A percentile compares a stretch with the other conserved stretches of the same genome.
phyloP scores from a whole-genome alignment of 495 filamentous ascomycete species.

The Xylaria telfairii region DNA sequence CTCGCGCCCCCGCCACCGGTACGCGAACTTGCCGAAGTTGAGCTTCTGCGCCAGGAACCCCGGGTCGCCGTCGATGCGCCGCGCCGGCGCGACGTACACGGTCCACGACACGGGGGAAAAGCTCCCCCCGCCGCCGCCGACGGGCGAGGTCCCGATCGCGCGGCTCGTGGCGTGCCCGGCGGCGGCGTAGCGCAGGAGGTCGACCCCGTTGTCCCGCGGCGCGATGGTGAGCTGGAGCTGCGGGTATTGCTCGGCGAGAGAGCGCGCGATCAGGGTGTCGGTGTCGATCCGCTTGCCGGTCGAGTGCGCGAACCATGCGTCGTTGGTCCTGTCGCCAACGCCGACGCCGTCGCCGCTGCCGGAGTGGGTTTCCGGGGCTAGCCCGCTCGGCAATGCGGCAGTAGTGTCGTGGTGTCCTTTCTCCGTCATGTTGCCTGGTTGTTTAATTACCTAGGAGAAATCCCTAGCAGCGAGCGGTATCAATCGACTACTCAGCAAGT shows the following conservation, averaged over 20 bases:
- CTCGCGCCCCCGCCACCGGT: slow-evolving; percentile 54
- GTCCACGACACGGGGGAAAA: slow-evolving; percentile 48
- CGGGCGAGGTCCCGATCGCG: slow-evolving; percentile 40
- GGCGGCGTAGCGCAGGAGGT: not conserved
- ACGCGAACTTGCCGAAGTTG: slow-evolving; percentile 61
- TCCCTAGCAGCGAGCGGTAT: not conserved
- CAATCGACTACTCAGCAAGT: not conserved
- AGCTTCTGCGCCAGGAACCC: slow-evolving; percentile 51
- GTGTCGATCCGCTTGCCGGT: slow-evolving; percentile 56
- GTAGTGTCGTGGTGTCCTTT: not conserved
- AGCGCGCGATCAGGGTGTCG: slow-evolving; percentile 55
- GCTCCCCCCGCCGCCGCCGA: slow-evolving; percentile 2
- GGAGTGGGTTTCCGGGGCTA: slow-evolving; percentile 2
- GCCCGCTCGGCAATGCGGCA: not conserved
- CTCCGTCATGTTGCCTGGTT: not conserved
- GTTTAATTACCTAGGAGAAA: not conserved
- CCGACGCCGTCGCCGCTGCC: not conserved
- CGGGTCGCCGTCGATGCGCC: slow-evolving; percentile 54
- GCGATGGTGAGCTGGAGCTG: slow-evolving; percentile 54
- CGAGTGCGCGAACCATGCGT: slow-evolving; percentile 51
- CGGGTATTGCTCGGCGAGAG: slow-evolving; percentile 58
- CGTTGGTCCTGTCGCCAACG: slow-evolving; percentile 33
- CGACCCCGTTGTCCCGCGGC: slow-evolving; percentile 30
- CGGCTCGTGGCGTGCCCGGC: slow-evolving; percentile 45
- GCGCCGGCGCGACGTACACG: slow-evolving; percentile 54